Evolutionary conservation across 179 eudicot species (phyloP), one percentile per base, ranked within the genome.

Genomic region (Beta corolliflora): DNA sequence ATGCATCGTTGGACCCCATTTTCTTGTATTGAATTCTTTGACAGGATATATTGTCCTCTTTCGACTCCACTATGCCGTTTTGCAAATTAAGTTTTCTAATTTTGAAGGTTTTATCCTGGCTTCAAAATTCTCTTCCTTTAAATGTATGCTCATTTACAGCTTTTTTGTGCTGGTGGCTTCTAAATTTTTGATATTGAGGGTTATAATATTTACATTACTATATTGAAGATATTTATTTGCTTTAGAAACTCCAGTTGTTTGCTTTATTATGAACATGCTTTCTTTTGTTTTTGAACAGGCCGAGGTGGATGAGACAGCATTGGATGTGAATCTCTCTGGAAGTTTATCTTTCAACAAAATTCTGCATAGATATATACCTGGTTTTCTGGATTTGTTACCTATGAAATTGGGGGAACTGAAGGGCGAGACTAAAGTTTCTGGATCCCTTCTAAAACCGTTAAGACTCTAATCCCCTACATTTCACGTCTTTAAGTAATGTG

Each of bases 391-490:
- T 79, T 60, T 86, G 77, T 81, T 91, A 85, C 98, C 99, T 56
- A 89, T 93, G 82, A 88, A 84, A 86, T 83, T 95, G 73, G 95
- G 98, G 83, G 95, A 92, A 80, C 71, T 95, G 71, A 93, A 88
- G 80, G 99, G 99, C 78, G 99, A 95, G 85, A 95, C 99, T 63
- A 95, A 95, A 86, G 90, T 95, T 77, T 93, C 99, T 80, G 99
- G 99, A 86, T 88, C 94, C 61, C 91, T 95, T 70, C 85, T 93
- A 78, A 92, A 81, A 84, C 99, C 99, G 99, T 36, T 95, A 93
- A 84, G 95, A 77, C 86, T 60, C 69, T 36, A 58, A 18, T 29
- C 41, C 45, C 48, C 73, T 63, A 23, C 19, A n/a, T 14, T 5
- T 50, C 36, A 36, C n/a, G 29, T 5, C 19, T 36, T 16, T n/a